Evolutionary conservation across 2,329 filamentous ascomycete genomes (phyloP), one percentile per base, ranked within the genome.

Genomic region (Apiospora kogelbergensis): DNA sequence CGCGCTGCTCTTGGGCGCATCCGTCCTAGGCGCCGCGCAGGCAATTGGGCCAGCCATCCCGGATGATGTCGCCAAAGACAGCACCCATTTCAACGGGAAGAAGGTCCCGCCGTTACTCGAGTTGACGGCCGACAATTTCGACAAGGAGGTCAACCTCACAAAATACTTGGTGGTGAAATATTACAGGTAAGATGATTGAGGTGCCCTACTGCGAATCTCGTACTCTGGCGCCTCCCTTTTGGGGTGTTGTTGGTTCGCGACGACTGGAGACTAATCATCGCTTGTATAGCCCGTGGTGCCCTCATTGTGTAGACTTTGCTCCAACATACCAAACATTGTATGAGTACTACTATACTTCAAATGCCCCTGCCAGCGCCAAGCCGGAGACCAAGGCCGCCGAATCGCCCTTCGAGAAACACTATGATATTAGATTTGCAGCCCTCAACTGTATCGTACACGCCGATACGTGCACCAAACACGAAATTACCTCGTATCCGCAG

Each of bases 341-440:
- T 85, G 96, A 99, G 82, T 98, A 91, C 81, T 99, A 98, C 83
- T 84, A 93, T 83, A 98, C 95, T 45, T 96, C 93, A 45, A 91
- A 94, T 75, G 91, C 92, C 20, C 82, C 91, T 78, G 74, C 84
- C 82, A 75, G 83, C 80, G 73, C 87, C 82, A 81, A 86, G 82
- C 74, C 84, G 78, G 72, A 88, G 81, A 82, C 85, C 30, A 42
- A 63, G 24, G 10, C 53, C 3, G 48, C 81, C 82, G 17, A 71
- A 10, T 60, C 73, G 10, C 73, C 77, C 37, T 98, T 98, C 77
- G 90, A 90, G 41, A 86, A 90, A 68, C 96, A 90, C 79, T 98
- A 98, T 81, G 90, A 95, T 80, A 95, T 97, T 80, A 90, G 93
- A 74, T 98, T 99, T 77, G 95, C 88, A 40, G 89, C 88, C 69